Conservation (phyloP, 1,139 yeast genomes). For the Geotrichum cucujoidarum region DNA sequence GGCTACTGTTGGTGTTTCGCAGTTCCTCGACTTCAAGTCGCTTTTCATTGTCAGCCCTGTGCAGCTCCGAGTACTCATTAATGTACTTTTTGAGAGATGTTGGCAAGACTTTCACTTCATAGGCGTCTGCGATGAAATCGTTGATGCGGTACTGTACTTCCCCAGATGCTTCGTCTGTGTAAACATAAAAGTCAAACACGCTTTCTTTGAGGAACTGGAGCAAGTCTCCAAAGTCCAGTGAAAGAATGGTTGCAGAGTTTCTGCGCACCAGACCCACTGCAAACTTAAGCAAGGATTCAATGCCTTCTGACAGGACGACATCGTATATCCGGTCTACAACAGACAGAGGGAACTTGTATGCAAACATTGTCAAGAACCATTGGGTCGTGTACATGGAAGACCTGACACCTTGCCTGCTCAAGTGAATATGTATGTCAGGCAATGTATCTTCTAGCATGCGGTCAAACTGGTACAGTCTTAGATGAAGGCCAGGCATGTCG, state of each 20-base stretch:
- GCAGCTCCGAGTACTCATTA: slow-evolving; percentile 70
- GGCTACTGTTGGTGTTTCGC: slow-evolving; percentile 60
- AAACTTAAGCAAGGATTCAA: slow-evolving; percentile 75
- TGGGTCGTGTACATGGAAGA: slow-evolving; percentile 94
- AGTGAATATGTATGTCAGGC: slow-evolving; percentile 68
- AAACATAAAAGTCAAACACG: slow-evolving; percentile 62
- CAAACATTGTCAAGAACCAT: slow-evolving; percentile 92
- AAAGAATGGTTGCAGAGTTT: slow-evolving; percentile 55
- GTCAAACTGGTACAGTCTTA: slow-evolving; percentile 83
- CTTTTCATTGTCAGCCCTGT: slow-evolving; percentile 61
- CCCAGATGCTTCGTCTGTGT: slow-evolving; percentile 5
- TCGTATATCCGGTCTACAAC: slow-evolving; percentile 81
- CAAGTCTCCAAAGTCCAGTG: slow-evolving; percentile 67
- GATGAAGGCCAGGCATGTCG: slow-evolving; percentile 89
- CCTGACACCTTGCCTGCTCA: slow-evolving; percentile 76
- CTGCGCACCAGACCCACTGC: slow-evolving; percentile 70
- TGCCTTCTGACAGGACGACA: slow-evolving; percentile 80
- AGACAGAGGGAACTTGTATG: slow-evolving; percentile 84
- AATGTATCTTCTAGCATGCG: slow-evolving; percentile 64
- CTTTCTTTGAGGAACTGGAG: slow-evolving; percentile 75
- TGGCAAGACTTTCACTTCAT: slow-evolving; percentile 66
- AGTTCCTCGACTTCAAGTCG: slow-evolving; percentile 64
- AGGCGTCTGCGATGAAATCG: slow-evolving; percentile 73
- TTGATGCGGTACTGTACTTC: slow-evolving; percentile 51
- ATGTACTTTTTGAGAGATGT: slow-evolving; percentile 62